Conservation (phyloP, 208 protist genomes). For the Eutreptiella sp. region DNA sequence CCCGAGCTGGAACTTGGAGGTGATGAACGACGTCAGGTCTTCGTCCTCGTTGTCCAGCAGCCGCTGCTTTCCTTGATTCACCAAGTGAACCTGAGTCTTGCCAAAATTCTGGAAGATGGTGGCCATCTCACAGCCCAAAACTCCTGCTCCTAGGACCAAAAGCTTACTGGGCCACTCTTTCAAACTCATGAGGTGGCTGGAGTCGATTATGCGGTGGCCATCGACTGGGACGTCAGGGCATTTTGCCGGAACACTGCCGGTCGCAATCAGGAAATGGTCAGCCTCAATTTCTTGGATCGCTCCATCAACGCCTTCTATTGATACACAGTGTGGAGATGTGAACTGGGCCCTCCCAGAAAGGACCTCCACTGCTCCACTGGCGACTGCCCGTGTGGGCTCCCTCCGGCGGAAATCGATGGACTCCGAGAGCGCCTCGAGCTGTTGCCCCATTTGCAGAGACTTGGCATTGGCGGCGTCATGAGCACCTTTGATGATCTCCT, state of each 20-base stretch:
- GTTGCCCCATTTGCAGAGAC: slow-evolving; percentile 6
- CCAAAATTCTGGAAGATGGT: slow-evolving; percentile 55
- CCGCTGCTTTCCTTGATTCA: slow-evolving; percentile 56
- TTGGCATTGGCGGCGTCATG: not conserved
- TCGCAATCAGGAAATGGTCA: slow-evolving; percentile 70
- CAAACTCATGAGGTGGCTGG: slow-evolving; percentile 62
- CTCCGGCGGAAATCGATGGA: slow-evolving; percentile 48
- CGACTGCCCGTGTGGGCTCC: slow-evolving; percentile 46
- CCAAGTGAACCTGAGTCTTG: slow-evolving; percentile 58
- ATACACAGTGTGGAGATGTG: slow-evolving; percentile 45
- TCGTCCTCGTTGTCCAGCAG: slow-evolving; percentile 61
- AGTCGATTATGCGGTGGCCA: slow-evolving; percentile 51
- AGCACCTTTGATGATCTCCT: not conserved
- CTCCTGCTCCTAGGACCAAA: slow-evolving; percentile 61
- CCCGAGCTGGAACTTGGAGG: slow-evolving; percentile 25
- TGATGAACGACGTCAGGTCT: slow-evolving; percentile 54
- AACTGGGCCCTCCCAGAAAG: slow-evolving; percentile 56
- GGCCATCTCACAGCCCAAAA: slow-evolving; percentile 67
- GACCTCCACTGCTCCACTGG: slow-evolving; percentile 44
- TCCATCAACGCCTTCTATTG: slow-evolving; percentile 42
- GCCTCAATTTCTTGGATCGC: slow-evolving; percentile 50
- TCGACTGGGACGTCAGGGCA: slow-evolving; percentile 55
- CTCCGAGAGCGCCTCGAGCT: slow-evolving; percentile 43
- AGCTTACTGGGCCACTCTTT: slow-evolving; percentile 54
- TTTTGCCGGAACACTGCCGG: slow-evolving; percentile 48